These are phyloP conservation scores for Extremus antarcticus DNA, from an alignment of 495 filamentous ascomycete species.

Conservation along the genomic window DNA sequence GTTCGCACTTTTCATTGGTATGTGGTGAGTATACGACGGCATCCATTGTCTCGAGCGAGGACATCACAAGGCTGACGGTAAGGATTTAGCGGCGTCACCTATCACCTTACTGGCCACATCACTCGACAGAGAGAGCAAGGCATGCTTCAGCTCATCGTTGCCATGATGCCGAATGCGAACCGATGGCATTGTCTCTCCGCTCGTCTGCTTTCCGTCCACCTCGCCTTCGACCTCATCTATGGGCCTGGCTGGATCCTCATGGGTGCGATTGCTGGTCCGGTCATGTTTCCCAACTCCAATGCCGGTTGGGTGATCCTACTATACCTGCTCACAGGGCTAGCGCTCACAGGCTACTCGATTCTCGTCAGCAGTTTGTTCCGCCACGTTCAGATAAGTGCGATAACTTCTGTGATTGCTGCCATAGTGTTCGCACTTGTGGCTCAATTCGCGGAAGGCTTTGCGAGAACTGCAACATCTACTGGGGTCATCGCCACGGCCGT, in stretches of 20 bases:
- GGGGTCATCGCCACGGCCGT: slow-evolving; percentile 17
- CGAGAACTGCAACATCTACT: slow-evolving; percentile 20
- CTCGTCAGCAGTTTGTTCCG: slow-evolving; percentile 35
- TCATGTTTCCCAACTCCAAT: slow-evolving; percentile 30
- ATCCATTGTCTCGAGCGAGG: no score
- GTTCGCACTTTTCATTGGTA: slow-evolving; percentile 60
- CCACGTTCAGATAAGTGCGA: slow-evolving; percentile 39
- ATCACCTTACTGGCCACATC: slow-evolving; percentile 40
- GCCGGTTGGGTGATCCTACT: slow-evolving; percentile 31
- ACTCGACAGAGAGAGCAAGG: slow-evolving; percentile 33
- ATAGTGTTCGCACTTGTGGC: slow-evolving; percentile 36
- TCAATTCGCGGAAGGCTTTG: slow-evolving; percentile 27
- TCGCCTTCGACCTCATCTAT: slow-evolving; percentile 37
- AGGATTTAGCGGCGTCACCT: slow-evolving; percentile 68
- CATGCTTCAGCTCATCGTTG: slow-evolving; percentile 32
- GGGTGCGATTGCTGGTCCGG: slow-evolving; percentile 27
- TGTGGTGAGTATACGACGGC: no score
- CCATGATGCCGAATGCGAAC: slow-evolving; percentile 29
- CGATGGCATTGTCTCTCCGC: slow-evolving; percentile 27
- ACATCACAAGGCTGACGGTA: no score
- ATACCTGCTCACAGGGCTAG: slow-evolving; percentile 31
- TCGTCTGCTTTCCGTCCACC: slow-evolving; percentile 27
- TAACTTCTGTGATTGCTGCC: slow-evolving; percentile 30
- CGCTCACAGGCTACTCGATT: slow-evolving; percentile 33
- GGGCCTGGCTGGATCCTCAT: slow-evolving; percentile 36